Base-by-base conservation (phyloP, 352 stramenopile genomes). In the Saprolegnia parasitica region DNA sequence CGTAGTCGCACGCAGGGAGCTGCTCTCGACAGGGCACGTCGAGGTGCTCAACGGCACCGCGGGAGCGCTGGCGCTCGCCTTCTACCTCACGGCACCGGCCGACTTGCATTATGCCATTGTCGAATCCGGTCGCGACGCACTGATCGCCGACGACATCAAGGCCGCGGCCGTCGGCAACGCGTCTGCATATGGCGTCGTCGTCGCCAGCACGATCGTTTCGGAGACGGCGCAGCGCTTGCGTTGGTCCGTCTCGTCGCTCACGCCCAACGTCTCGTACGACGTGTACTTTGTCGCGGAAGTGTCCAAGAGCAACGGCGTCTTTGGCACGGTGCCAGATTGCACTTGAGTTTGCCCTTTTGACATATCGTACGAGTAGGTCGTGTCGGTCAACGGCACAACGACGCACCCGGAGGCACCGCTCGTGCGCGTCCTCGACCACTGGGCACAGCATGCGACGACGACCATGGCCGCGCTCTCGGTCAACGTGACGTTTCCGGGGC, bases 231-330 rank as follows among this genome's bases (percentile, higher is more conserved):
- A 88, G 50, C 88, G 89, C 26, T 57, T 91, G 1, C 81, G 84
- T 63, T 78, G 73, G 23, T 37, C 71, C 1, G 73, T 92, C 0
- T 26, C 74, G 8, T 74, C 78, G 0, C 68, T 94, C 15, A 23
- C 56, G 11, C 24, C 81, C 0, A 91, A 92, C 57, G 83, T 75
- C 24, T 90, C 76, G 75, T 94, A 91, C 73, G 84, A 92, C 45
- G 84, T 92, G 68, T 91, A 87, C 75, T 88, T 94, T 72, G 84
- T 94, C 10, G 78, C 80, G 15, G 84, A 94, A 52, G 86, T 91
- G 21, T 77, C 78, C 13, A 78, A 78, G 39, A 94, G 86, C 72
- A 92, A 94, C 50, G 86, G 84, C 4, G 84, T 94, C 11, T 94
- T 86, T 60, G 86, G 86, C 8, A 62, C 75, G 5, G 84, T 70